Conservation (phyloP, 805 yeast genomes). For the Lachancea cidri region DNA sequence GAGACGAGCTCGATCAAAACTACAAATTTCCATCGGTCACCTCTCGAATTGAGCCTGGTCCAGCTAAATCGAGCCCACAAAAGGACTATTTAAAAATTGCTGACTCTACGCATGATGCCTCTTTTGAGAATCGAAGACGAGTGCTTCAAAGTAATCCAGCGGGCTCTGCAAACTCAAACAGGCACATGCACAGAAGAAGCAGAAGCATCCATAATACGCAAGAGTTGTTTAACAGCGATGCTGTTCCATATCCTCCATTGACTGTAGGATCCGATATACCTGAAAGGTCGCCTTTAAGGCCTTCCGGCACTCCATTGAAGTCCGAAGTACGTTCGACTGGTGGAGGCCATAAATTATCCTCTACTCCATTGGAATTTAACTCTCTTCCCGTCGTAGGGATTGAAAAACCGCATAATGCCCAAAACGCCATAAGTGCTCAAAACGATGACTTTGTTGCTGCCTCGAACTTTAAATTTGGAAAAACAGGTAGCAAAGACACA, state of each 20-base stretch:
- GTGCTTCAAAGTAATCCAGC: conserved; percentile 6
- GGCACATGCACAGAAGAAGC: conserved; percentile 29
- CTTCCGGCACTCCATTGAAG: conserved; percentile 4
- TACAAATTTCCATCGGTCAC: conserved; percentile 22
- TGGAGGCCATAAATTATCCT: too few species aligned
- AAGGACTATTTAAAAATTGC: conserved; percentile 19
- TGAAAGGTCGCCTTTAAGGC: conserved; percentile 20
- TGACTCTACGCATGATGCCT: conserved; percentile 8
- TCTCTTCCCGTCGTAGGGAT: too few species aligned
- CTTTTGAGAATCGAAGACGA: conserved; percentile 22
- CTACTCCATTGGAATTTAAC: too few species aligned
- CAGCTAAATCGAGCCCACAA: background rate
- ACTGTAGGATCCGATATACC: conserved; percentile 9
- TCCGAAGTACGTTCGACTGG: too few species aligned
- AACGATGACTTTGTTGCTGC: too few species aligned
- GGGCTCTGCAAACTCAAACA: background rate
- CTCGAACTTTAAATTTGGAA: too few species aligned
- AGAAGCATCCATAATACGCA: conserved; percentile 25
- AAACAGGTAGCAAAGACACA: too few species aligned
- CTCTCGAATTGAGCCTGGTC: background rate
- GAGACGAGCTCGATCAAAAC: conserved; percentile 15
- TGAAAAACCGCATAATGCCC: too few species aligned
- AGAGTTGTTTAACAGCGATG: conserved; percentile 18
- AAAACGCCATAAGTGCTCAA: too few species aligned
- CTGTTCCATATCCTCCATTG: conserved; percentile 14